Conservation (phyloP, 2,329 filamentous ascomycete genomes). For the Neofusicoccum cordaticola region DNA sequence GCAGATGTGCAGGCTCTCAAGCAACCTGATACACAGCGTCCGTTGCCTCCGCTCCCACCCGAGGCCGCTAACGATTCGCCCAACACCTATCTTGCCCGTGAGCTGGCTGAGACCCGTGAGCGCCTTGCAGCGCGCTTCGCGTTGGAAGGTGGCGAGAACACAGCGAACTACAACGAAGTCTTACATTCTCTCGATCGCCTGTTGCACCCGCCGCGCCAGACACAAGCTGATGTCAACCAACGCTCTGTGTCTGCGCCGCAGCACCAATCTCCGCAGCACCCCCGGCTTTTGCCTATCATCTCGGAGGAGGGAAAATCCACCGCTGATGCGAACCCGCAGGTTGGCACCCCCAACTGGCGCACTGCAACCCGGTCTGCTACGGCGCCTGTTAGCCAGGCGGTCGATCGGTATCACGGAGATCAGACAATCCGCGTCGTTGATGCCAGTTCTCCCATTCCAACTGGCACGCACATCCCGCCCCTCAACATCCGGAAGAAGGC, state of each 20-base stretch:
- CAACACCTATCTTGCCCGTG: slow-evolving; percentile 52
- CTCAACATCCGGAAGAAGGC: slow-evolving; percentile 55
- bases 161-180: slow-evolving; percentile 57
- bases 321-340: slow-evolving; percentile 30
- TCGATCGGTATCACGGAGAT: slow-evolving; percentile 23
- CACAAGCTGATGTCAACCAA: slow-evolving; percentile 28
- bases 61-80: slow-evolving; percentile 40
- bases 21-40: slow-evolving; percentile 31
- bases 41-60: slow-evolving; percentile 44
- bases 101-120: slow-evolving; percentile 57
- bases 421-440: slow-evolving; percentile 59
- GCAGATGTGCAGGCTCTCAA: neutral
- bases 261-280: slow-evolving; percentile 29
- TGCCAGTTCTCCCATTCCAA: slow-evolving; percentile 46
- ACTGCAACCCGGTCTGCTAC: slow-evolving; percentile 41
- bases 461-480: slow-evolving; percentile 42
- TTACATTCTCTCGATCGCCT: slow-evolving; percentile 11
- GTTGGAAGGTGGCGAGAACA: slow-evolving; percentile 43
- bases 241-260: slow-evolving; percentile 50
- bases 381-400: slow-evolving; percentile 35
- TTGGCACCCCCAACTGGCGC: slow-evolving; percentile 25
- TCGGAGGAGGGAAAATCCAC: slow-evolving; percentile 47
- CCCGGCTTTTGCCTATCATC: slow-evolving; percentile 48
- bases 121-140: slow-evolving; percentile 54
- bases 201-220: slow-evolving; percentile 16